phyloP scores from a whole-genome alignment of 306 rosid genomes.

The Trichosanthes cucumerina region DNA sequence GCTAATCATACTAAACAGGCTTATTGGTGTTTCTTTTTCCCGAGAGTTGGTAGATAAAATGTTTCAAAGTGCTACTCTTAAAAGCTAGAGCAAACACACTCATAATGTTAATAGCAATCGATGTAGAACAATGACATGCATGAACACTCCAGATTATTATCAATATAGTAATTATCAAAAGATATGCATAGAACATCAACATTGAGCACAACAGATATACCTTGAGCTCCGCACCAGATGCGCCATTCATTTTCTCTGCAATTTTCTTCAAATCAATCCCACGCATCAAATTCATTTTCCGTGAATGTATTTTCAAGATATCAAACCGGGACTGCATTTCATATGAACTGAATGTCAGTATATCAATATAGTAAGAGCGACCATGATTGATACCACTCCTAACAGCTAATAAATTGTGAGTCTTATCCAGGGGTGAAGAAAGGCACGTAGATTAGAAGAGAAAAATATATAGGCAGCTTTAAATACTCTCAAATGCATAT shows the following conservation, averaged over 20 bases:
- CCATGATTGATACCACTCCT: neutral
- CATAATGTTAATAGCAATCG: neutral
- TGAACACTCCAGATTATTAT: neutral
- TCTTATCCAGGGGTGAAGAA: neutral
- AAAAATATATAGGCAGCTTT: neutral
- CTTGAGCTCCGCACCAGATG: constrained; percentile 99
- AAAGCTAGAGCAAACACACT: neutral
- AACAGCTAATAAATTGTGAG: neutral
- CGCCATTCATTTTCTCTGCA: constrained; percentile 97
- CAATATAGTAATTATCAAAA: neutral
- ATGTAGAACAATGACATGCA: neutral
- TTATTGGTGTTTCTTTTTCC: neutral
- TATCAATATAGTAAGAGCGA: neutral
- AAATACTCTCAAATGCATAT: neutral
- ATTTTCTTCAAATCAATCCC: constrained; percentile 98
- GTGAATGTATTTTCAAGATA: constrained; percentile 92
- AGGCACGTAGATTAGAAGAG: neutral
- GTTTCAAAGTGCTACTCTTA: neutral
- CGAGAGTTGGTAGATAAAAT: neutral
- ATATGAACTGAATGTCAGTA: neutral
- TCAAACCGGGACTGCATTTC: constrained; percentile 78
- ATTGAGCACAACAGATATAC: constrained; percentile 23
- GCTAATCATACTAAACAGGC: neutral
- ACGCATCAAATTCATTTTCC: constrained; percentile 99
- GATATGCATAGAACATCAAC: neutral